Evolutionary conservation across 2,329 filamentous ascomycete species (phyloP).

Genomic region (Pseudogymnoascus sp.): DNA sequence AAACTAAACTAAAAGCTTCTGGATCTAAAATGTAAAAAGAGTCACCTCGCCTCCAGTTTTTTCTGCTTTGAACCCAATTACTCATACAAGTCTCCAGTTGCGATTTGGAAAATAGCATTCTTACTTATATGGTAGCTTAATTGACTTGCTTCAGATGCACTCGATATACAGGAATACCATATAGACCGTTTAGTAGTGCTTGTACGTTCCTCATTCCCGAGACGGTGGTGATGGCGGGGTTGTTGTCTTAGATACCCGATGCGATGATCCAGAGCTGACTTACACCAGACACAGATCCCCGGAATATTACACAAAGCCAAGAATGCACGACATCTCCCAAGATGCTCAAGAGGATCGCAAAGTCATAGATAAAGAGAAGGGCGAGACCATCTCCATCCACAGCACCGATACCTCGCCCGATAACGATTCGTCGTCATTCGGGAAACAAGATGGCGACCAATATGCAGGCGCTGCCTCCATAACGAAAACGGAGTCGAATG

Average conservation of each 20-base stretch:
- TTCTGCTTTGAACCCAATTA: not conserved
- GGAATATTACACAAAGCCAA: not conserved
- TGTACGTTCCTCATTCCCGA: not conserved
- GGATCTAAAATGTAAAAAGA: conserved; percentile 4
- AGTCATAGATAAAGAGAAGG: conserved; percentile 4
- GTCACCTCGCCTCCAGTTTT: not conserved
- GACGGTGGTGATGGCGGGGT: not conserved
- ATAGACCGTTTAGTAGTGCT: not conserved
- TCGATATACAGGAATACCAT: not conserved
- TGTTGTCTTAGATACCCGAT: not conserved
- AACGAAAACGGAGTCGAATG: not conserved
- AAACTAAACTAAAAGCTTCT: not conserved
- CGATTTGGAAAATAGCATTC: not conserved
- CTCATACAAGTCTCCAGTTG: not conserved
- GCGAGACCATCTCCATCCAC: not conserved
- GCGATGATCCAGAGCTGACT: not conserved
- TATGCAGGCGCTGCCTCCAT: not conserved
- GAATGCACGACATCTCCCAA: not conserved
- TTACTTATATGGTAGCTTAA: not conserved
- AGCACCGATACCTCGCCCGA: not conserved
- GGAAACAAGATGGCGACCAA: not conserved
- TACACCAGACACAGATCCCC: not conserved
- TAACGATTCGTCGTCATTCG: not conserved
- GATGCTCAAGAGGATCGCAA: not conserved
- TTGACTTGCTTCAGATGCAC: not conserved